These are phyloP conservation scores for Sisymbrium irio DNA, from an alignment of 345 rosid genomes.

Conservation along the genomic window DNA sequence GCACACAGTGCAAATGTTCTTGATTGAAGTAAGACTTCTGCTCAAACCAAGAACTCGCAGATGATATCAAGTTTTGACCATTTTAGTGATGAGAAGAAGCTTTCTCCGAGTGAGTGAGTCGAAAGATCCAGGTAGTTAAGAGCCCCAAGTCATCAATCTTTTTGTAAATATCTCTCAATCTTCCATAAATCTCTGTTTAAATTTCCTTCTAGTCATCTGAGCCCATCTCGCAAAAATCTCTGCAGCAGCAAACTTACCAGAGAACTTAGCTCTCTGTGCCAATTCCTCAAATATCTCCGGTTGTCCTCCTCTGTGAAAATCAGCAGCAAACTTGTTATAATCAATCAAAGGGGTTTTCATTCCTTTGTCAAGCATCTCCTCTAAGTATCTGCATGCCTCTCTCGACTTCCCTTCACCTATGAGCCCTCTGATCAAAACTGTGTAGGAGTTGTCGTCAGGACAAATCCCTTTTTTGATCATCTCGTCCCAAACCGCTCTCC, in stretches of 20 bases:
- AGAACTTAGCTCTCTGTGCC: constrained; percentile 68
- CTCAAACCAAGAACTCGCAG: background rate
- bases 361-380: constrained; percentile 87
- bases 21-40: background rate
- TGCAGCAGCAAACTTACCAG: constrained; percentile 67
- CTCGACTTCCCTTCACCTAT: constrained; percentile 65
- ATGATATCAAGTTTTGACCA: constrained; percentile 3
- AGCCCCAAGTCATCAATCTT: background rate
- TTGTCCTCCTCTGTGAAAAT: constrained; percentile 68
- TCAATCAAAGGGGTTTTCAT: constrained; percentile 89
- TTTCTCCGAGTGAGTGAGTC: background rate
- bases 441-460: constrained; percentile 86
- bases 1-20: background rate
- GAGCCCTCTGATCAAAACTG: constrained; percentile 72
- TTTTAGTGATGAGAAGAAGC: background rate
- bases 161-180: background rate
- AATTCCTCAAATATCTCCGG: constrained; percentile 67
- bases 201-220: constrained; percentile 54
- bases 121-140: background rate
- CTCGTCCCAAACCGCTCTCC: constrained; percentile 71
- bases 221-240: constrained; percentile 65
- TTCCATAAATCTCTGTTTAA: constrained; percentile 31
- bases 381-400: constrained; percentile 74
- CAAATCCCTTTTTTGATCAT: constrained; percentile 66
- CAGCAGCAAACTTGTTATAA: constrained; percentile 74